Percentiles rank a stretch among this genome's conserved stretches.
phyloP scores from a whole-genome alignment of 1,139 yeast genomes.

The Saccharomyces hybrid region DNA sequence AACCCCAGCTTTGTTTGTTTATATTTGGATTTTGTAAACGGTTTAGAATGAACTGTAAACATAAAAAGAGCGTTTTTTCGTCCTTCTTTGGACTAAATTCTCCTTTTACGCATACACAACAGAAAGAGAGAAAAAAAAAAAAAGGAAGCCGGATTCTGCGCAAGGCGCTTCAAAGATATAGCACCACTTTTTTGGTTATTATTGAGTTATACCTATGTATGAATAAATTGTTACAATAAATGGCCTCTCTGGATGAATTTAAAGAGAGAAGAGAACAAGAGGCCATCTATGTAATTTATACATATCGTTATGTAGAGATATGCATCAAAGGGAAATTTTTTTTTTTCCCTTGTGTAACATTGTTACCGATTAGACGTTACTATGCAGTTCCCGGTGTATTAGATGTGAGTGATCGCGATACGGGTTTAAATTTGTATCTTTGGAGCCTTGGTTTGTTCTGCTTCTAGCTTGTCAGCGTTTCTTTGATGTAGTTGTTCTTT shows the following conservation, averaged over 20 bases:
- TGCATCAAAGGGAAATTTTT: not conserved
- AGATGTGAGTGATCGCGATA: not conserved
- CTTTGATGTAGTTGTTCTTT: slow-evolving; percentile 71
- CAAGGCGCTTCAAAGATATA: not conserved
- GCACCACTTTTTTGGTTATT: not conserved
- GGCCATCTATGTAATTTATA: not conserved
- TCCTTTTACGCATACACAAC: too few relatives aligned
- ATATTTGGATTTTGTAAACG: not conserved
- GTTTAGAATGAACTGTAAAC: not conserved
- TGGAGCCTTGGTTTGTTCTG: slow-evolving; percentile 41
- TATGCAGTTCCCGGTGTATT: not conserved
- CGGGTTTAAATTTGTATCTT: slow-evolving; percentile 32
- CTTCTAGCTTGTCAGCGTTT: slow-evolving; percentile 39
- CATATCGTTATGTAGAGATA: not conserved
- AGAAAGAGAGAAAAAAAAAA: not conserved
- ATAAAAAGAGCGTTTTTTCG: not conserved
- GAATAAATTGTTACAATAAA: not conserved
- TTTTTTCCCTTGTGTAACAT: not conserved
- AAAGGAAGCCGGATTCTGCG: not conserved
- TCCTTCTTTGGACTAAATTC: not conserved
- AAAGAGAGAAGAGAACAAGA: not conserved
- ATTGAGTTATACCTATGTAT: not conserved
- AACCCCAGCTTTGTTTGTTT: not conserved
- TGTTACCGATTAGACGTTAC: not conserved
- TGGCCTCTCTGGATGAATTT: not conserved